These are phyloP conservation scores for Pseudogymnoascus sp. DNA, from an alignment of 2,329 filamentous ascomycete species.

Conservation along the genomic window DNA sequence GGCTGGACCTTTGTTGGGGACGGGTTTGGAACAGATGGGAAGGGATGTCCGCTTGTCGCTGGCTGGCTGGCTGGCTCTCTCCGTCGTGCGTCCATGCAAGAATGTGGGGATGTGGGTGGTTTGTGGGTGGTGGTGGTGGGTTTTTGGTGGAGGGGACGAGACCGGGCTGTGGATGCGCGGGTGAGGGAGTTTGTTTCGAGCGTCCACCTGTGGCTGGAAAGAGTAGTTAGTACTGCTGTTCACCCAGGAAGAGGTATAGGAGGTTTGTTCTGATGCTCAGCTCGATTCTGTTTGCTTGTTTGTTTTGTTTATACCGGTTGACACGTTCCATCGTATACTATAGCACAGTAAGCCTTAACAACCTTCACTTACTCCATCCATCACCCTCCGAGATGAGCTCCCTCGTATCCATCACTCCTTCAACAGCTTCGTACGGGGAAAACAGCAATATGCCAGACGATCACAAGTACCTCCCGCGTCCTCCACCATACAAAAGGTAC, in stretches of 20 bases:
- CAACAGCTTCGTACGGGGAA: background rate
- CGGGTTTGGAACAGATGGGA: too few species aligned
- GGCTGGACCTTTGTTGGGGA: background rate
- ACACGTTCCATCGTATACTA: background rate
- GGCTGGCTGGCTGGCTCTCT: background rate
- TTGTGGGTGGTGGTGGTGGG: background rate
- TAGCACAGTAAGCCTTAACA: background rate
- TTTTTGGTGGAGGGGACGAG: background rate
- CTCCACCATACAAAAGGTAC: background rate
- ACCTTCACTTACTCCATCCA: background rate
- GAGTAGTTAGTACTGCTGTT: too few species aligned
- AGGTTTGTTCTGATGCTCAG: too few species aligned
- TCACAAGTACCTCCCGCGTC: background rate
- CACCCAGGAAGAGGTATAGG: too few species aligned
- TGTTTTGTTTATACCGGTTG: background rate
- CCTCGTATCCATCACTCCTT: background rate
- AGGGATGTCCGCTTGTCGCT: too few species aligned
- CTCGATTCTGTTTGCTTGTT: background rate
- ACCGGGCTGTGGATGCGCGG: background rate
- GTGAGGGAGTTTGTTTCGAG: background rate
- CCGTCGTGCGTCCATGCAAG: background rate
- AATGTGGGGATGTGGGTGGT: background rate
- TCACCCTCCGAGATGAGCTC: background rate
- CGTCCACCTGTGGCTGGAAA: too few species aligned
- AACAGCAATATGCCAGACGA: background rate